A percentile compares a stretch with the other conserved stretches of the same genome.
Evolutionary conservation across 768 basidiomycete species (phyloP).

Genomic region (Lactifluus echinatus): DNA sequence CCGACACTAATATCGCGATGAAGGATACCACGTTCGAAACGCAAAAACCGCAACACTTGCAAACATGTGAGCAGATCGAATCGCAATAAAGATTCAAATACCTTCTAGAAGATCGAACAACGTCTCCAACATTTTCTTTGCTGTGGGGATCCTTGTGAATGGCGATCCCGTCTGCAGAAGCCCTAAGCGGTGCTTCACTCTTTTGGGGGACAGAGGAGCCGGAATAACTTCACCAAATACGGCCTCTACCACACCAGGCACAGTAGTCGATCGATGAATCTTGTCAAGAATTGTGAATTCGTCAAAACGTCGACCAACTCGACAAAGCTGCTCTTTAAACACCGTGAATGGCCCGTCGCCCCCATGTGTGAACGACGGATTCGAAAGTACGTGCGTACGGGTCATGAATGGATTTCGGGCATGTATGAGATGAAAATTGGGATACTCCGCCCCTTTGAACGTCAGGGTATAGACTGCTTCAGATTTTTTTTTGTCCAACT

Average conservation of each 20-base stretch:
- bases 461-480: background rate
- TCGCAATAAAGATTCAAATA: slow-evolving; percentile 2
- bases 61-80: slow-evolving; percentile 2
- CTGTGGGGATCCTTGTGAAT: slow-evolving; percentile 3
- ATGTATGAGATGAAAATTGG: no score
- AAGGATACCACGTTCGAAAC: background rate
- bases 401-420: background rate
- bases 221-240: background rate
- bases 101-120: slow-evolving; percentile 5
- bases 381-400: background rate
- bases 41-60: slow-evolving; percentile 7
- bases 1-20: background rate
- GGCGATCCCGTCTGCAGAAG: background rate
- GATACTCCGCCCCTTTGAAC: no score
- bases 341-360: background rate
- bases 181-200: background rate
- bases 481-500: background rate
- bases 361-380: background rate
- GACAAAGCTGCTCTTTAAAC: background rate
- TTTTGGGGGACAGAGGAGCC: background rate
- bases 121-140: background rate
- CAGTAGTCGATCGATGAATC: background rate
- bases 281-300: background rate
- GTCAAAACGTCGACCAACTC: background rate
- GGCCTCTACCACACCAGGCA: background rate